Percentiles rank a stretch among this genome's conserved stretches.
Conservation (phyloP, 331 rosid species). For the Cydonia oblonga region DNA sequence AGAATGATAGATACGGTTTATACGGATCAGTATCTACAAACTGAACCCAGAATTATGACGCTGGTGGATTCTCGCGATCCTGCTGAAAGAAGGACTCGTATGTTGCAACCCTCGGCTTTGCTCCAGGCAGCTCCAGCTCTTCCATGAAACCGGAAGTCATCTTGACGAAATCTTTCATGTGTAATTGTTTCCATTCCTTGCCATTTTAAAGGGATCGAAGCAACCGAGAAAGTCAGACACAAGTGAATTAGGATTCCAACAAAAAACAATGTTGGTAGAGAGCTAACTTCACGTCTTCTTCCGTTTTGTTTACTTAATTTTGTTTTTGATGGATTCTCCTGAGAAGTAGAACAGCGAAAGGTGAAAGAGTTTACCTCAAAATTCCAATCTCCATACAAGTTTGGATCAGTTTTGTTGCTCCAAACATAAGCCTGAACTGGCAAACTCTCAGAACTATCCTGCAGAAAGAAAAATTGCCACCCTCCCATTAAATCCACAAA, state of each 20-base stretch:
- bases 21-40: slow-evolving; percentile 7
- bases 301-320: not conserved
- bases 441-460: slow-evolving; percentile 51
- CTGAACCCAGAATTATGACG: slow-evolving; percentile 13
- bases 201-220: not conserved
- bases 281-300: no score
- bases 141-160: slow-evolving; percentile 51
- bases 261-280: not conserved
- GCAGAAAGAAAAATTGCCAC: slow-evolving; percentile 10
- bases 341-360: not conserved
- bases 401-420: slow-evolving; percentile 58
- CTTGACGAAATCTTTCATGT: slow-evolving; percentile 56
- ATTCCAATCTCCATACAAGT: slow-evolving; percentile 74
- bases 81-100: slow-evolving; percentile 53
- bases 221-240: slow-evolving; percentile 6
- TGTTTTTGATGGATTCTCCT: not conserved
- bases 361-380: slow-evolving; percentile 47
- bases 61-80: slow-evolving; percentile 24
- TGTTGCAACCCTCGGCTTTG: slow-evolving; percentile 63
- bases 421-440: slow-evolving; percentile 54
- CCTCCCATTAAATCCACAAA: not conserved
- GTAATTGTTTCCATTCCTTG: slow-evolving; percentile 68
- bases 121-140: slow-evolving; percentile 53
- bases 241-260: not conserved
- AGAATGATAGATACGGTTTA: not conserved